Percentiles rank a stretch among this genome's conserved stretches.
Evolutionary conservation across 495 filamentous ascomycete species (phyloP).

Genomic region (Gamarada debralockiae): DNA sequence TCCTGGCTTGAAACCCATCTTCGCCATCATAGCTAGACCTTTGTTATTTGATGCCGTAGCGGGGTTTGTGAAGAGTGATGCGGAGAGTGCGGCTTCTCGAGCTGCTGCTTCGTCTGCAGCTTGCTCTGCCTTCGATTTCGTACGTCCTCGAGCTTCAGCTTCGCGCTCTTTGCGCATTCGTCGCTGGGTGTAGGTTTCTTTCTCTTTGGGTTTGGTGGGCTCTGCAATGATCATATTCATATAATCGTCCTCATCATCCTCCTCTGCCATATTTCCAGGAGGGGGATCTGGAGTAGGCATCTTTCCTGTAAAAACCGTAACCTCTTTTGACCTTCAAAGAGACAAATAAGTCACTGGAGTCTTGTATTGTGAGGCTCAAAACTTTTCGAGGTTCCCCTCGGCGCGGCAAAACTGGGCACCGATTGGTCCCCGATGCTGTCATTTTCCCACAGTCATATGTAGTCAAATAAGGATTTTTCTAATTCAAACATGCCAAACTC

Average conservation of each 20-base stretch:
- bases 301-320: not conserved
- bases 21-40: conserved; percentile 94
- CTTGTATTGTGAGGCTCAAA: no score
- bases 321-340: not conserved
- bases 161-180: conserved; percentile 51
- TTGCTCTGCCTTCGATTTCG: conserved; percentile 80
- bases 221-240: conserved; percentile 59
- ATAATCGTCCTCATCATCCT: conserved; percentile 51
- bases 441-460: conserved; percentile 1
- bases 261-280: not conserved
- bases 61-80: conserved; percentile 58
- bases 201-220: conserved; percentile 24
- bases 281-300: conserved; percentile 19
- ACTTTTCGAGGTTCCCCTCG: no score
- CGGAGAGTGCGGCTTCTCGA: conserved; percentile 71
- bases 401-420: no score
- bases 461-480: conserved; percentile 18
- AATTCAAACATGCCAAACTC: conserved; percentile 27
- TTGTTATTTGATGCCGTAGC: conserved; percentile 54
- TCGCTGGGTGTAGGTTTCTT: conserved; percentile 55
- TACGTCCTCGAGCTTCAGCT: conserved; percentile 53
- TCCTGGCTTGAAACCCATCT: conserved; percentile 80
- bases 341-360: not conserved
- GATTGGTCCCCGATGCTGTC: no score
- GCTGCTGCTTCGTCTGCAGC: conserved; percentile 61